Conservation (phyloP, 768 basidiomycete genomes). For the Tricholoma sp. region DNA sequence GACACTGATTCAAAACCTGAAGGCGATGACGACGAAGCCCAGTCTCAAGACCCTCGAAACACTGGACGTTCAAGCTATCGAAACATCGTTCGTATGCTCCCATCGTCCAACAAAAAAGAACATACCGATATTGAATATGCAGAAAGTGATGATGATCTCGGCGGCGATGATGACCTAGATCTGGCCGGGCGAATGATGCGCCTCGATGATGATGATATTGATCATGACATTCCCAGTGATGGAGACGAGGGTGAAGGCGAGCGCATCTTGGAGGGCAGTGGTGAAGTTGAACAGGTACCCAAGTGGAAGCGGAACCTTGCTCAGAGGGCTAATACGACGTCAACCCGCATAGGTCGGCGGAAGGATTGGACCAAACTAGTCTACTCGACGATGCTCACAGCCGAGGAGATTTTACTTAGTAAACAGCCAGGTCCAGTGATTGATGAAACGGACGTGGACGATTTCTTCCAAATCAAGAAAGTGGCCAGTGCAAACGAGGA, state of each 20-base stretch:
- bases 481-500: constrained; percentile 31
- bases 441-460: constrained; percentile 48
- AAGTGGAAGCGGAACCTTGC: constrained; percentile 73
- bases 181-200: constrained; percentile 8
- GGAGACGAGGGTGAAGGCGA: constrained; percentile 32
- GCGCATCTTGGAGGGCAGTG: constrained; percentile 31
- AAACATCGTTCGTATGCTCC: constrained; percentile 36
- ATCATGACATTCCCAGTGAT: constrained; percentile 43
- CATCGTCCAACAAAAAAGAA: constrained; percentile 29
- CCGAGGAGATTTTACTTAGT: constrained; percentile 58
- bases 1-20: constrained; percentile 8
- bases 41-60: constrained; percentile 26
- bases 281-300: constrained; percentile 43
- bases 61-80: constrained; percentile 50
- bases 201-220: constrained; percentile 42
- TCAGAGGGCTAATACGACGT: constrained; percentile 36
- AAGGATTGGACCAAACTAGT: constrained; percentile 85
- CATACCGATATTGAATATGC: constrained; percentile 56
- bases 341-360: constrained; percentile 34
- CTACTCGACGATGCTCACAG: constrained; percentile 64
- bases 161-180: constrained; percentile 37
- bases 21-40: constrained; percentile 15
- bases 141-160: constrained; percentile 74
- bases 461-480: constrained; percentile 65
- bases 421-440: constrained; percentile 17